A percentile compares a stretch with the other conserved stretches of the same genome.
These are phyloP conservation scores for Boletus speciosus DNA, from an alignment of 768 basidiomycete genomes.

Conservation along the genomic window DNA sequence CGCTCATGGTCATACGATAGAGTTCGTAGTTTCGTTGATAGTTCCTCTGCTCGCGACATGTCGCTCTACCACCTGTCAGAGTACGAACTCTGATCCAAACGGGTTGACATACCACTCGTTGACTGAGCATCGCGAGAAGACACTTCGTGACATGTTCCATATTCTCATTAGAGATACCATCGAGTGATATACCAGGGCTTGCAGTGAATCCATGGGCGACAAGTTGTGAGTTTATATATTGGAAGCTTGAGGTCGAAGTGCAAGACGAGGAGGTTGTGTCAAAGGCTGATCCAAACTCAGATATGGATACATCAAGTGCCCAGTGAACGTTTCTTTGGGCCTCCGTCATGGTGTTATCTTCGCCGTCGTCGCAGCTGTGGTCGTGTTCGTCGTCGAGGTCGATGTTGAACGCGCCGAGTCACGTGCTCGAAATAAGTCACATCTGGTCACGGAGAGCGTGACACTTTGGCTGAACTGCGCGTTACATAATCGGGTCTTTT, in stretches of 20 bases:
- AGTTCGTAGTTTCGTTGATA: constrained; percentile 71
- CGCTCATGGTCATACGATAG: constrained; percentile 81
- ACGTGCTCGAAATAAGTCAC: constrained; percentile 23
- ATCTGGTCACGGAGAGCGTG: constrained; percentile 7
- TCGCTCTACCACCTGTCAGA: constrained; percentile 49
- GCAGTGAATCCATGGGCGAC: constrained; percentile 75
- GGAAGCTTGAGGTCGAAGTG: constrained; percentile 56
- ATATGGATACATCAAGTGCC: constrained; percentile 45
- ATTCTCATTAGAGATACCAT: constrained; percentile 55
- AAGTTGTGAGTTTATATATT: constrained; percentile 80
- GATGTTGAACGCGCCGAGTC: constrained; percentile 28
- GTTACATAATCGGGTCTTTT: constrained; percentile 25
- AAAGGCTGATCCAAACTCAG: constrained; percentile 41
- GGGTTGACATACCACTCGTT: constrained; percentile 61
- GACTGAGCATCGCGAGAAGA: constrained; percentile 69
- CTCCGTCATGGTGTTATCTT: background rate
- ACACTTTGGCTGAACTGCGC: constrained; percentile 14
- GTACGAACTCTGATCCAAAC: background rate
- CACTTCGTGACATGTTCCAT: constrained; percentile 65
- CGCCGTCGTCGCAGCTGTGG: constrained; percentile 15
- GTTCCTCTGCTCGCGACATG: constrained; percentile 73
- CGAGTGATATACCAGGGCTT: constrained; percentile 62
- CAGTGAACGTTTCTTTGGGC: constrained; percentile 42
- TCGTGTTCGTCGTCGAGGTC: constrained; percentile 10
- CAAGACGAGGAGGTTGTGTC: constrained; percentile 45